Conservation (phyloP, 2,329 filamentous ascomycete genomes). For the Basipetospora sp. region DNA sequence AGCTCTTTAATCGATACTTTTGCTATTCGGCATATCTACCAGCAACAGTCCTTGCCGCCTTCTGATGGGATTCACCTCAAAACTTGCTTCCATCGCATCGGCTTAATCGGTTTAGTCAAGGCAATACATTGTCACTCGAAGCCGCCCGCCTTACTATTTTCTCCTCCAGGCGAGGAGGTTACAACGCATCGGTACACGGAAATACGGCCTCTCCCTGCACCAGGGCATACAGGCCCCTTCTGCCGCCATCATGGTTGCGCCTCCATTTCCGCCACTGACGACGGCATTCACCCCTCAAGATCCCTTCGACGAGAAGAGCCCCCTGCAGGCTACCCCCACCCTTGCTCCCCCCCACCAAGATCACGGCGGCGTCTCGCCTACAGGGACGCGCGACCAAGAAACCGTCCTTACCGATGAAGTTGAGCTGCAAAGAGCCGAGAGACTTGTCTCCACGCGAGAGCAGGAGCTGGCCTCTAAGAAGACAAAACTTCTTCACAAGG, state of each 20-base stretch:
- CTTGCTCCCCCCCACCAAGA: conserved; percentile 1
- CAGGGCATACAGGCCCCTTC: too few relatives aligned
- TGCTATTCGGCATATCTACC: too few relatives aligned
- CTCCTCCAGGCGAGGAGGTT: too few relatives aligned
- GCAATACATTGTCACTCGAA: too few relatives aligned
- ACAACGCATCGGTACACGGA: too few relatives aligned
- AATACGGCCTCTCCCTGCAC: too few relatives aligned
- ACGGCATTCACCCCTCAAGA: background rate
- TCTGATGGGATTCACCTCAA: too few relatives aligned
- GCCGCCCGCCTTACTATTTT: too few relatives aligned
- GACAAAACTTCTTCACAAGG: background rate
- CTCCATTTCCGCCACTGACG: background rate
- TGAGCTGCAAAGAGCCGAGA: conserved; percentile 32
- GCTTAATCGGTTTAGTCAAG: too few relatives aligned
- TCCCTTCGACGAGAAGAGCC: conserved; percentile 10
- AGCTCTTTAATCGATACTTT: too few relatives aligned
- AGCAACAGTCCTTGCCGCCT: too few relatives aligned
- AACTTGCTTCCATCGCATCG: too few relatives aligned
- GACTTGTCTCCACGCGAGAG: conserved; percentile 29
- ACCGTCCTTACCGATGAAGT: conserved; percentile 32
- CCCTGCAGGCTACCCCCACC: conserved; percentile 8
- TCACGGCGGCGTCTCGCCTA: background rate
- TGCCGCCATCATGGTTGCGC: background rate
- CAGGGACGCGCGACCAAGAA: conserved; percentile 2
- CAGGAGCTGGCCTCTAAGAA: conserved; percentile 13